phyloP scores from a whole-genome alignment of 2,329 filamentous ascomycete genomes.

The Paecilomyces fulvus region DNA sequence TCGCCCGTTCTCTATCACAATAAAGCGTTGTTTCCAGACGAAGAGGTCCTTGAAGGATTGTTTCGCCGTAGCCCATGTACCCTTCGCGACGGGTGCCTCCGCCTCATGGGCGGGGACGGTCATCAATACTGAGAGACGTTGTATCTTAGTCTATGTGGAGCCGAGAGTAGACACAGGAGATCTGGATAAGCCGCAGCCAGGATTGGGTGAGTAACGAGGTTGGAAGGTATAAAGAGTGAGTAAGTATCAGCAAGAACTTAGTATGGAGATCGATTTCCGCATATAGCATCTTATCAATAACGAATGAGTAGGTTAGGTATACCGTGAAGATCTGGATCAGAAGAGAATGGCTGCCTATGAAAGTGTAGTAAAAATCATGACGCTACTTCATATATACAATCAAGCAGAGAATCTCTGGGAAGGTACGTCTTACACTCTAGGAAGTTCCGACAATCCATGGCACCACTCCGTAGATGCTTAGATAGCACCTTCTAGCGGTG shows the following conservation, averaged over 20 bases:
- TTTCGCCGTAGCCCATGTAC: conserved; percentile 55
- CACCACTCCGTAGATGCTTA: neutral
- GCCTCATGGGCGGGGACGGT: conserved; percentile 32
- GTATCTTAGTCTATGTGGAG: neutral
- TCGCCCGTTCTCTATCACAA: conserved; percentile 22
- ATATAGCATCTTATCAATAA: neutral
- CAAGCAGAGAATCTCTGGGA: neutral
- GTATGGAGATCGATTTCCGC: neutral
- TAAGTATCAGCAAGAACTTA: neutral
- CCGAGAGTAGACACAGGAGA: neutral
- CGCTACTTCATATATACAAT: neutral
- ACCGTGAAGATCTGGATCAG: neutral
- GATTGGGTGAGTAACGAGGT: neutral
- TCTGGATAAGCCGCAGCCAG: neutral
- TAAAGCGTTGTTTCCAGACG: conserved; percentile 65
- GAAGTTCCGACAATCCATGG: neutral
- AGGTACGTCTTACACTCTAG: neutral
- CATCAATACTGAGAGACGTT: neutral
- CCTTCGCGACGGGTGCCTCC: conserved; percentile 60
- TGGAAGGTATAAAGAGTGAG: neutral
- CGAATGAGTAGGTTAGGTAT: neutral
- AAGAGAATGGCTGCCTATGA: neutral
- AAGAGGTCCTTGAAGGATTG: conserved; percentile 59
- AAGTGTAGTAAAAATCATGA: neutral
- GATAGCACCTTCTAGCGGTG: neutral